phyloP scores from a whole-genome alignment of 1,284 basidiomycete genomes.

The Phellinidium pouzarii region DNA sequence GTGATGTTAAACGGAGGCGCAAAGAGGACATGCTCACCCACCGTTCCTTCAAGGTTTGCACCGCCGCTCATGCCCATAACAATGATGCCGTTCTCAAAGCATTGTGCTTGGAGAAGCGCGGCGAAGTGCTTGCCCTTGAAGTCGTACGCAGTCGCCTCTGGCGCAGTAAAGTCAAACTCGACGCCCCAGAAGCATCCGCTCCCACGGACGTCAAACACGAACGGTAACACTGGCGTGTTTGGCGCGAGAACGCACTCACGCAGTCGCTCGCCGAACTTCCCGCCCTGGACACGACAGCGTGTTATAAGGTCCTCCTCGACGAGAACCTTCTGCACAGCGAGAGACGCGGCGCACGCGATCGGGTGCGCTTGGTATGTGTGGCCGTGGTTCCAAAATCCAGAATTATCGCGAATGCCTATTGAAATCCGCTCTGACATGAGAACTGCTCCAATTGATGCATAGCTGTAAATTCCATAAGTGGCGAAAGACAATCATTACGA shows the following conservation, averaged over 20 bases:
- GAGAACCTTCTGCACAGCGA: constrained; percentile 76
- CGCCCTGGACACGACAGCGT: constrained; percentile 57
- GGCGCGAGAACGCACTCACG: constrained; percentile 45
- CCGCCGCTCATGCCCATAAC: constrained; percentile 69
- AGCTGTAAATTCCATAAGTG: constrained; percentile 38
- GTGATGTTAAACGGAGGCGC: constrained; percentile 74
- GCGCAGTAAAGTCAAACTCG: constrained; percentile 63
- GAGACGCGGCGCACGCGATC: constrained; percentile 65
- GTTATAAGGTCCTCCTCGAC: constrained; percentile 59
- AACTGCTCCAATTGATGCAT: constrained; percentile 77
- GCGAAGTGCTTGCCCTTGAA: constrained; percentile 51
- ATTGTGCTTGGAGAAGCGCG: constrained; percentile 56
- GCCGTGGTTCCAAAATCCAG: constrained; percentile 75
- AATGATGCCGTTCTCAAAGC: constrained; percentile 57
- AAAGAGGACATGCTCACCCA: constrained; percentile 63
- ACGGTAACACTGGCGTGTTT: constrained; percentile 52
- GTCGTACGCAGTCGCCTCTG: constrained; percentile 36
- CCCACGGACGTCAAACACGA: constrained; percentile 70
- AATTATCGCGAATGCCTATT: constrained; percentile 55
- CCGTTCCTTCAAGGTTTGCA: constrained; percentile 59
- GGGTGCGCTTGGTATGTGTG: constrained; percentile 84
- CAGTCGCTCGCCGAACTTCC: constrained; percentile 53
- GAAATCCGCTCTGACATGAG: constrained; percentile 69
- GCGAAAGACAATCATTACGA: background rate
- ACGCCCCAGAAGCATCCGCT: constrained; percentile 77